phyloP scores from a whole-genome alignment of 2,329 filamentous ascomycete species.

The Cucurbitaria berberidis region DNA sequence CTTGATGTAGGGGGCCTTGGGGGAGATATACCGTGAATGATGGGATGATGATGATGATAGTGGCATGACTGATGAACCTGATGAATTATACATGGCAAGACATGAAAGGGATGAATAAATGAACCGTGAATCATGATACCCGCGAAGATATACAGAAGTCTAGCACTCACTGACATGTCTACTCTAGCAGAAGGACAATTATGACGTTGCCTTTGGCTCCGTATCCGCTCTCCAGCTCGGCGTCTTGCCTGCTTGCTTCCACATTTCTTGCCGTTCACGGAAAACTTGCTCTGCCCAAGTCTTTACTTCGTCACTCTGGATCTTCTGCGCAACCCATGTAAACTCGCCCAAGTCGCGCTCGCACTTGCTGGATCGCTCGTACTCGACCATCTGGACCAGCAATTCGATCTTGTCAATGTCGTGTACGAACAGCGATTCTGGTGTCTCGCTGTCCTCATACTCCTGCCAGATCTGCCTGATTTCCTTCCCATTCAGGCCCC shows the following conservation, averaged over 20 bases:
- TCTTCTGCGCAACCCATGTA: constrained; percentile 73
- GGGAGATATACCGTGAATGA: background rate
- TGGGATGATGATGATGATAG: too few species aligned
- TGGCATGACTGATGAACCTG: background rate
- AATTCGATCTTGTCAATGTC: constrained; percentile 98
- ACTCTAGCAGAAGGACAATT: background rate
- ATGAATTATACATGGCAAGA: background rate
- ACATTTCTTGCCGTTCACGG: constrained; percentile 75
- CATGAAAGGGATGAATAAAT: background rate
- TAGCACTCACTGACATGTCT: background rate
- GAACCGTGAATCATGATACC: background rate
- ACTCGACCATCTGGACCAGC: constrained; percentile 93
- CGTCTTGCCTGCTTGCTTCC: constrained; percentile 57
- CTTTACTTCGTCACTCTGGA: constrained; percentile 78
- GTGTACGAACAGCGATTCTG: constrained; percentile 89
- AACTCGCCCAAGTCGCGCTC: constrained; percentile 85
- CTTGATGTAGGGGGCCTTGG: background rate
- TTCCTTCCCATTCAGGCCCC: constrained; percentile 71
- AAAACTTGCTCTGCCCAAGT: constrained; percentile 80
- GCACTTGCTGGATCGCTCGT: constrained; percentile 75
- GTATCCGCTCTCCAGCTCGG: constrained; percentile 38
- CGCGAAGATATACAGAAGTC: background rate
- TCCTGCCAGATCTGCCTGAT: constrained; percentile 88
- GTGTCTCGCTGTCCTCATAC: constrained; percentile 86
- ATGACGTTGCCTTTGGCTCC: constrained; percentile 24